A percentile compares a stretch with the other conserved stretches of the same genome.
phyloP scores from a whole-genome alignment of 495 filamentous ascomycete genomes.

The Gamarada debralockiae region DNA sequence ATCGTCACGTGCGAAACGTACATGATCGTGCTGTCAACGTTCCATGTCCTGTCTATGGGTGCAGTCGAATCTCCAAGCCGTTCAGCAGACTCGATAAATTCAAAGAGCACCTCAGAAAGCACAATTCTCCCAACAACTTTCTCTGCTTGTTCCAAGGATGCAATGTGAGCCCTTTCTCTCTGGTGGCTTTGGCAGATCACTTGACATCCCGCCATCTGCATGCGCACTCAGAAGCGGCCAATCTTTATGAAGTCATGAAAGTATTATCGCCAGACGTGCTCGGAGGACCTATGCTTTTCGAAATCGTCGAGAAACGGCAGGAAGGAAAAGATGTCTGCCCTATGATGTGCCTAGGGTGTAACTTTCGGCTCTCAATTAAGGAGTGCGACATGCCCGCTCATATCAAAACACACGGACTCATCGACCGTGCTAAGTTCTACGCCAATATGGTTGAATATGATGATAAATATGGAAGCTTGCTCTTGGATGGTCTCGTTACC shows the following conservation, averaged over 20 bases:
- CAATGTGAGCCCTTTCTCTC: neutral
- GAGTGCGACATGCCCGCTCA: neutral
- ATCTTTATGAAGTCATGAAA: neutral
- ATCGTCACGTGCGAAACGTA: slow-evolving; percentile 1
- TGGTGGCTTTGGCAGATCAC: neutral
- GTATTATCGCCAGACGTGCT: neutral
- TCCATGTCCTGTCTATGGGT: slow-evolving; percentile 10
- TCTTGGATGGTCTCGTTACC: no score
- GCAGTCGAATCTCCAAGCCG: slow-evolving; percentile 1
- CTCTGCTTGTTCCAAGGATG: slow-evolving; percentile 2
- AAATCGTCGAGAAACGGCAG: neutral
- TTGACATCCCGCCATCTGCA: neutral
- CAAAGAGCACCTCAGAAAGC: slow-evolving; percentile 10
- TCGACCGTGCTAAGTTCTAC: neutral
- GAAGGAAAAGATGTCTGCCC: neutral
- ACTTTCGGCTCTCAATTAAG: neutral
- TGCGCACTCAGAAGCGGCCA: neutral
- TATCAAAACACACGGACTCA: neutral
- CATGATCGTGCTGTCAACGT: neutral
- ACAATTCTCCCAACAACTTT: neutral
- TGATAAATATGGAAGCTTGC: no score
- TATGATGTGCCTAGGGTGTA: neutral
- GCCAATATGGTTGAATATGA: no score
- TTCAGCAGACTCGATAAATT: slow-evolving; percentile 11
- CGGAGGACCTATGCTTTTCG: no score